These are phyloP conservation scores for Yamadazyma takamatsuzukensis DNA, from an alignment of 805 yeast species.

Conservation along the genomic window DNA sequence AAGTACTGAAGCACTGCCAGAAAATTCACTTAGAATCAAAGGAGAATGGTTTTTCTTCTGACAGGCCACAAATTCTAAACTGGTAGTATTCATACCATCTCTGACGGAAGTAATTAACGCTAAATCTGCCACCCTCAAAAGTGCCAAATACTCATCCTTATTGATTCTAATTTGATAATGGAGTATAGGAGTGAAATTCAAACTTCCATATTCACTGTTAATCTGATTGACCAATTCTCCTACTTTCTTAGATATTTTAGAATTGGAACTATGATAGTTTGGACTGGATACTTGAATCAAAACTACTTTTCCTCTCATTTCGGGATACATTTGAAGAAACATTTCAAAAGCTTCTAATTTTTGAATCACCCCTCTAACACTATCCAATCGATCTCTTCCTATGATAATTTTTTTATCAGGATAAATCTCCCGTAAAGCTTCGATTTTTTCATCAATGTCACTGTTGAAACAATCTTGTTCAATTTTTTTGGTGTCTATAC, in stretches of 20 bases:
- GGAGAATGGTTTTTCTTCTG: constrained; percentile 74
- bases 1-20: constrained; percentile 77
- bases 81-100: constrained; percentile 96
- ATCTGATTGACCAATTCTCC: constrained; percentile 77
- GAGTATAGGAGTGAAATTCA: constrained; percentile 83
- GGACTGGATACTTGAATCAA: constrained; percentile 91
- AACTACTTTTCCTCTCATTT: constrained; percentile 83
- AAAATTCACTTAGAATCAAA: constrained; percentile 84
- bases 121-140: constrained; percentile 84
- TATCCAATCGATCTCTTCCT: constrained; percentile 90
- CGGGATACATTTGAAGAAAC: constrained; percentile 87
- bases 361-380: constrained; percentile 90
- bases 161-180: constrained; percentile 90
- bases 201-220: constrained; percentile 78
- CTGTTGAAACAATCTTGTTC: constrained; percentile 55
- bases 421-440: constrained; percentile 60
- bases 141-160: constrained; percentile 83
- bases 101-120: constrained; percentile 87
- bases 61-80: constrained; percentile 86
- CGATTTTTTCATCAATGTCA: constrained; percentile 58
- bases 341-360: constrained; percentile 87
- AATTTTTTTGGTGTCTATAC: constrained; percentile 73
- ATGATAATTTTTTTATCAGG: constrained; percentile 73
- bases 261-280: constrained; percentile 49
- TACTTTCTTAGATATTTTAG: constrained; percentile 74